Conservation (phyloP, 108 stramenopile species). For the Cyclostephanos tholiformis region DNA sequence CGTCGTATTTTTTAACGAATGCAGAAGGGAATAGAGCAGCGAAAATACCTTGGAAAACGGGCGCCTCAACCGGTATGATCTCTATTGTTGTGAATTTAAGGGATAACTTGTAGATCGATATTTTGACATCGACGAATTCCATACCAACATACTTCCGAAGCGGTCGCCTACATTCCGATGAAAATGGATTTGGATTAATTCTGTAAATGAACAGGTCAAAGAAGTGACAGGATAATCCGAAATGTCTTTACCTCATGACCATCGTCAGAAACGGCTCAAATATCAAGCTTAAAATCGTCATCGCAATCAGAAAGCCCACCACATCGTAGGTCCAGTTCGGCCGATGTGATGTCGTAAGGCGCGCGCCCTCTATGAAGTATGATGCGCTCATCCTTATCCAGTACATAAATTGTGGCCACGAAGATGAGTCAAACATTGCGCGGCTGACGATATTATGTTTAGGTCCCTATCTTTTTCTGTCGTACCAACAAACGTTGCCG, state of each 20-base stretch:
- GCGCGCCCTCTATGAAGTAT: background rate
- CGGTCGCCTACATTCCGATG: slow-evolving; percentile 15
- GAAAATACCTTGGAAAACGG: slow-evolving; percentile 14
- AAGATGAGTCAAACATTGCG: background rate
- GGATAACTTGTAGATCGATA: slow-evolving; percentile 9
- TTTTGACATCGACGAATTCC: slow-evolving; percentile 25
- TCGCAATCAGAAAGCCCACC: background rate
- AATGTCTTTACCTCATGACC: background rate
- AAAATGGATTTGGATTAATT: background rate
- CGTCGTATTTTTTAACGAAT: slow-evolving; percentile 18
- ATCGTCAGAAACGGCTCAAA: background rate
- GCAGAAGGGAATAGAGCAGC: slow-evolving; percentile 36
- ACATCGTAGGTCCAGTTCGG: background rate
- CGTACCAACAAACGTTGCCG: background rate
- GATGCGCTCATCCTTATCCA: background rate
- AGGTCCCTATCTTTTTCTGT: background rate
- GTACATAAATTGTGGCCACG: background rate
- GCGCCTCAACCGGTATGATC: slow-evolving; percentile 26
- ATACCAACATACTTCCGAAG: slow-evolving; percentile 34
- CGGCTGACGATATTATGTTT: background rate
- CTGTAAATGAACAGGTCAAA: background rate
- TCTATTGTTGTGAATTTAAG: slow-evolving; percentile 18
- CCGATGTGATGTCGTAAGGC: background rate
- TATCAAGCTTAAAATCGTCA: background rate
- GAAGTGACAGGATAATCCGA: background rate